Evolutionary conservation across 768 basidiomycete species (phyloP), one percentile per base, ranked within the genome.

Genomic region (Russula lepida): DNA sequence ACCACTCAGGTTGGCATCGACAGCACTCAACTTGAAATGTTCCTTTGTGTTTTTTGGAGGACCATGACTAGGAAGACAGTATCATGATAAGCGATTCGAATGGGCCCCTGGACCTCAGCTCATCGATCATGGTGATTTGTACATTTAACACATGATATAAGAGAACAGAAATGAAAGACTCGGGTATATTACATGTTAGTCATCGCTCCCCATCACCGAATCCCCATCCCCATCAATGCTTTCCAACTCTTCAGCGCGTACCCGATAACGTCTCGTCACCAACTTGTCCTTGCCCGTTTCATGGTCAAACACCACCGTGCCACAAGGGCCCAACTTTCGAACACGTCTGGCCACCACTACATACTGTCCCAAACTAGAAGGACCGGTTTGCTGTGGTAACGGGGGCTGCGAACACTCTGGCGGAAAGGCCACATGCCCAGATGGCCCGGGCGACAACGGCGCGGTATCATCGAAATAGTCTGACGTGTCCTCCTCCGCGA

Each of bases 261-360:
- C 51, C 19, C 58, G 51, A 46, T 46, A 59, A 2, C 21, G 52
- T 28, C 15, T 54, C 25, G 43, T 59, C 44, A 47, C 52, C 58
- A 56, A 1, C 4, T 56, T 32, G 9, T 53, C 19, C 27, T 44
- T 13, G 23, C 43, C 32, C 19, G 63, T 64, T 12, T 23, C 30
- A 8, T 50, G 48, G 30, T 62, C 28, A n/a, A 51, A 27, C 15
- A 64, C 28, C 43, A 27, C 15, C 28, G 60, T 64, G 21, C 60
- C 60, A 12, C 28, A 33, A 15, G 63, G 63, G 28, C 60, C 55
- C 27, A 64, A 19, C 50, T 43, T 39, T 1, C 7, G 49, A 12
- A 54, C 37, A 11, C 51, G 52, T 35, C 32, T 52, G 21, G 39
- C 41, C 30, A 51, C 60, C 23, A 55, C 35, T 19, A 59, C 51